A percentile compares a stretch with the other conserved stretches of the same genome.
phyloP scores from a whole-genome alignment of 2,329 filamentous ascomycete genomes.

The Aspergillus ochraceoroseus region DNA sequence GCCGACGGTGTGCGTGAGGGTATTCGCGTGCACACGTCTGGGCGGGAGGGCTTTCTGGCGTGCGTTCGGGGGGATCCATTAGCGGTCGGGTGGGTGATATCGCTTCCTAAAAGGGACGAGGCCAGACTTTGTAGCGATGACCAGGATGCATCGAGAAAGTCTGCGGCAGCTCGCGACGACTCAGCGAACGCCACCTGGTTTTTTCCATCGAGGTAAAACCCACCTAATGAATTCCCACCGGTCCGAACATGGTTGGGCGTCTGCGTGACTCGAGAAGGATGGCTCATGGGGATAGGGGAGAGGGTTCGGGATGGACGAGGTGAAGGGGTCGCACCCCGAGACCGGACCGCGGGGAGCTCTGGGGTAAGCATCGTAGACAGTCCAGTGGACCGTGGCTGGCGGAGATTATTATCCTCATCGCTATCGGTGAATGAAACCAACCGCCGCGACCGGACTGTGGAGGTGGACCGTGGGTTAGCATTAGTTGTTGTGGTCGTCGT shows the following conservation, averaged over 20 bases:
- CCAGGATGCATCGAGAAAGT: conserved; percentile 46
- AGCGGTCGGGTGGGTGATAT: conserved; percentile 28
- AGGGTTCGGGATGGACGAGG: conserved; percentile 34
- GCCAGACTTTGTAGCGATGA: conserved; percentile 47
- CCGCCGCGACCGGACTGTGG: conserved; percentile 43
- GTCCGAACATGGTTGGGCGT: conserved; percentile 21
- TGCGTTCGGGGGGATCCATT: conserved; percentile 28
- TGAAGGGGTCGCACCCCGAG: conserved; percentile 42
- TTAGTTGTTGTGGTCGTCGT: conserved; percentile 29
- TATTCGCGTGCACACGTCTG: conserved; percentile 30
- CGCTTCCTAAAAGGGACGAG: conserved; percentile 46
- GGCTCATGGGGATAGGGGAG: conserved; percentile 39
- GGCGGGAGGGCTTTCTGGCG: conserved; percentile 37
- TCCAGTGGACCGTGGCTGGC: conserved; percentile 26
- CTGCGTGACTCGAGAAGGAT: conserved; percentile 34
- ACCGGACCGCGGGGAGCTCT: conserved; percentile 35
- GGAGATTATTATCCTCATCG: conserved; percentile 26
- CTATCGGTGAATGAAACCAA: conserved; percentile 43
- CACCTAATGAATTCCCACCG: conserved; percentile 25
- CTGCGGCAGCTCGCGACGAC: conserved; percentile 27
- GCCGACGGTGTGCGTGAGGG: conserved; percentile 24
- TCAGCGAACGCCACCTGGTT: conserved; percentile 23
- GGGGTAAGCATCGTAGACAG: conserved; percentile 27
- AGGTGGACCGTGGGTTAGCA: conserved; percentile 32
- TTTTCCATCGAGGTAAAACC: conserved; percentile 23